Evolutionary conservation across 2,329 filamentous ascomycete species (phyloP).

Genomic region (Cyclaneusma minus): DNA sequence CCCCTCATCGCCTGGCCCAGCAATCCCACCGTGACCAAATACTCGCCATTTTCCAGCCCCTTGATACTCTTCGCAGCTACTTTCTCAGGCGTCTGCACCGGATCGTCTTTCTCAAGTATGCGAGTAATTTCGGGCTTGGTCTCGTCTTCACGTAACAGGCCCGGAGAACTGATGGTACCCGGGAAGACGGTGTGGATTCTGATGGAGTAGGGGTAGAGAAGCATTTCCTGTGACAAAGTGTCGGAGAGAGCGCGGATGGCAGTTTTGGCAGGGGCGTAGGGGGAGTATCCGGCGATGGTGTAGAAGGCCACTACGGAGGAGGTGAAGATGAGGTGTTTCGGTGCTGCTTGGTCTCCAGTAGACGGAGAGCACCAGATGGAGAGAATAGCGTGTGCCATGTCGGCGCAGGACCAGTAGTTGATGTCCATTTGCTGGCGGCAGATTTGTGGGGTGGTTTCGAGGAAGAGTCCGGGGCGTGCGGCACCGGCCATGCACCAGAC

Average conservation of each 20-base stretch:
- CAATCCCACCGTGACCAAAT: conserved; percentile 61
- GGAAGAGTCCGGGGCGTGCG: conserved; percentile 59
- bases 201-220: conserved; percentile 73
- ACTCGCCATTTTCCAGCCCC: conserved; percentile 67
- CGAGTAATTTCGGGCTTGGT: conserved; percentile 70
- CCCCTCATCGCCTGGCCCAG: conserved; percentile 60
- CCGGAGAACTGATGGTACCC: conserved; percentile 66
- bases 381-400: conserved; percentile 71
- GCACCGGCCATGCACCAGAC: conserved; percentile 84
- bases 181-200: conserved; percentile 73
- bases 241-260: conserved; percentile 76
- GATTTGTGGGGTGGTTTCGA: conserved; percentile 52
- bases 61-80: conserved; percentile 56
- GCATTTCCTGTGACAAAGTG: conserved; percentile 65
- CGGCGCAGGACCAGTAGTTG: conserved; percentile 77
- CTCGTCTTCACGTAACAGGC: conserved; percentile 58
- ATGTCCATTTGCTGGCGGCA: conserved; percentile 75
- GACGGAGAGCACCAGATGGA: conserved; percentile 52
- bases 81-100: conserved; percentile 59
- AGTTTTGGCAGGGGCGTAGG: conserved; percentile 74
- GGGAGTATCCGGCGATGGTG: conserved; percentile 64
- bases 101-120: conserved; percentile 69
- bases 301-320: conserved; percentile 62
- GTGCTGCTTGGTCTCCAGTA: conserved; percentile 27
- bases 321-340: conserved; percentile 79